Conservation (phyloP, 176 grass and related monocot genomes). For the Rhipidocladum racemiflorum region DNA sequence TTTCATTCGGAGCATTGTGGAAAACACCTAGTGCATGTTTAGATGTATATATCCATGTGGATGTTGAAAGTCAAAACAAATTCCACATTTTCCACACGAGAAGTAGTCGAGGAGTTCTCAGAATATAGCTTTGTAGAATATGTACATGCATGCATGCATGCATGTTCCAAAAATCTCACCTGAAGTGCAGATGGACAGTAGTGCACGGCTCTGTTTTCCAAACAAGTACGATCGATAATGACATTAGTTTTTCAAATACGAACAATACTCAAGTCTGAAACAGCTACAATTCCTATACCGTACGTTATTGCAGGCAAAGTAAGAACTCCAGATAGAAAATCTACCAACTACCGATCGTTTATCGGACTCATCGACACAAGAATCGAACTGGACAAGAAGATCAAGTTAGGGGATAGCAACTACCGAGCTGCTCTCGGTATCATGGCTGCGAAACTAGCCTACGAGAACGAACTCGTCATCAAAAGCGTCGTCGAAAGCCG, state of each 20-base stretch:
- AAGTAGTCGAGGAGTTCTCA: neutral
- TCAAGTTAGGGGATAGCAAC: slow-evolving; percentile 33
- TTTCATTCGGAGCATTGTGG: neutral
- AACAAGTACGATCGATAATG: neutral
- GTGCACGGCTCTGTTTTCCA: neutral
- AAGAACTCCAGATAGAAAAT: slow-evolving; percentile 37
- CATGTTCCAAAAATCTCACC: neutral
- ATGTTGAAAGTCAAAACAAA: neutral
- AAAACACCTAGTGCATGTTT: neutral
- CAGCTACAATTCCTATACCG: neutral
- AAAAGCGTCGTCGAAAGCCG: slow-evolving; percentile 21
- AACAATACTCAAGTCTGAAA: neutral
- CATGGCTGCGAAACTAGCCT: slow-evolving; percentile 80
- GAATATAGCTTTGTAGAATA: neutral
- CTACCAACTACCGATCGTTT: slow-evolving; percentile 49
- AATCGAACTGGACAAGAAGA: slow-evolving; percentile 58
- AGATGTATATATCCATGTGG: neutral
- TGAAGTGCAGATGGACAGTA: neutral
- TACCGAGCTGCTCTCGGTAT: slow-evolving; percentile 60
- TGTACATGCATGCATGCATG: neutral
- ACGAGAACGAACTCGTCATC: slow-evolving; percentile 65
- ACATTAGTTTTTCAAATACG: neutral
- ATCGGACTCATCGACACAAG: slow-evolving; percentile 60
- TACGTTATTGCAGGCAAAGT: slow-evolving; percentile 37
- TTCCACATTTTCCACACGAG: neutral